Percentiles rank a stretch among this genome's conserved stretches.
These are phyloP conservation scores for Testicularia cyperi DNA, from an alignment of 1,284 basidiomycete genomes.

Conservation along the genomic window DNA sequence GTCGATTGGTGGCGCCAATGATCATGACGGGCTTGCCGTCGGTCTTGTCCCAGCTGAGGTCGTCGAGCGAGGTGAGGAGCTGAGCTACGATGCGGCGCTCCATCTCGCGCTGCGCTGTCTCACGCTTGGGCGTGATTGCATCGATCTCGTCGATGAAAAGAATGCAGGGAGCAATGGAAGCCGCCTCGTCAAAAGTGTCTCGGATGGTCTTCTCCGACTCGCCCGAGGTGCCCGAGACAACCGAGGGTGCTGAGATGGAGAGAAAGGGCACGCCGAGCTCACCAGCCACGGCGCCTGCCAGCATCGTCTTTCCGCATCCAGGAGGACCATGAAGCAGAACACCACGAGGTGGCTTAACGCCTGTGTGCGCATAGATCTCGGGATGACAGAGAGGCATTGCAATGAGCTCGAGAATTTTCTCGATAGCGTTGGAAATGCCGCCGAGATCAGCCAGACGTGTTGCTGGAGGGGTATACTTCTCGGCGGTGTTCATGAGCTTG, in stretches of 20 bases:
- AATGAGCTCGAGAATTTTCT: slow-evolving; percentile 91
- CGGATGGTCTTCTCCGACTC: slow-evolving; percentile 93
- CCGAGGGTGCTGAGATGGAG: slow-evolving; percentile 85
- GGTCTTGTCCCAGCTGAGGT: slow-evolving; percentile 82
- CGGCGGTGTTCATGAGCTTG: slow-evolving; percentile 24
- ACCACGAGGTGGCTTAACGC: slow-evolving; percentile 88
- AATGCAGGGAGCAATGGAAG: slow-evolving; percentile 54
- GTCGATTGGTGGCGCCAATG: slow-evolving; percentile 93
- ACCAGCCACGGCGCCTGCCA: slow-evolving; percentile 73
- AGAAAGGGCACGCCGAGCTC: slow-evolving; percentile 80
- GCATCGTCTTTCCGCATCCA: slow-evolving; percentile 81
- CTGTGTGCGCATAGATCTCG: slow-evolving; percentile 89
- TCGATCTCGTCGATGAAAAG: slow-evolving; percentile 81
- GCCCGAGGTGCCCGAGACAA: slow-evolving; percentile 96
- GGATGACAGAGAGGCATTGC: slow-evolving; percentile 93
- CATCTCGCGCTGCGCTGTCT: slow-evolving; percentile 90
- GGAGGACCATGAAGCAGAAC: slow-evolving; percentile 93
- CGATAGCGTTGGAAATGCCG: slow-evolving; percentile 79
- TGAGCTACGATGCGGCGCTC: slow-evolving; percentile 95
- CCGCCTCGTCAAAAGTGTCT: slow-evolving; percentile 79
- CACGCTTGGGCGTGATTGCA: slow-evolving; percentile 93
- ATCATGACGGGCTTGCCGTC: slow-evolving; percentile 74
- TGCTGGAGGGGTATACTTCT: slow-evolving; percentile 63
- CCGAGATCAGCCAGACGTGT: slow-evolving; percentile 81
- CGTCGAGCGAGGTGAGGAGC: slow-evolving; percentile 93